A percentile compares a stretch with the other conserved stretches of the same genome.
These are phyloP conservation scores for Fusarium duplospermum DNA, from an alignment of 2,329 filamentous ascomycete species.

Conservation along the genomic window DNA sequence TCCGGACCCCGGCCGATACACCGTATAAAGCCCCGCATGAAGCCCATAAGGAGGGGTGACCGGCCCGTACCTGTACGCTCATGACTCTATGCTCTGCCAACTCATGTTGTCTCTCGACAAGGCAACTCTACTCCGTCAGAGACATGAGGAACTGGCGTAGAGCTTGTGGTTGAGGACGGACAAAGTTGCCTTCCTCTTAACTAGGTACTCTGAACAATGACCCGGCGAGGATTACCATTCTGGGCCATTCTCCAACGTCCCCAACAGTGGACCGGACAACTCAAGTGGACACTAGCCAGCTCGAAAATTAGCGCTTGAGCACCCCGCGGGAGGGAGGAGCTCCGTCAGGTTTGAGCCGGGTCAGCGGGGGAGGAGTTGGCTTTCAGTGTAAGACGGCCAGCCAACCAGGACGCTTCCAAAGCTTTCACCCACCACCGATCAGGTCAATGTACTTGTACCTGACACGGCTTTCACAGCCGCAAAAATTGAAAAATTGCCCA, in stretches of 20 bases:
- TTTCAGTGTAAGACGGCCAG: not conserved
- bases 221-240: constrained; percentile 17
- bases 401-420: constrained; percentile 1
- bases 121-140: not conserved
- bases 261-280: constrained; percentile 1
- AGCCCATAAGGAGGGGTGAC: constrained; percentile 5
- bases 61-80: constrained; percentile 2
- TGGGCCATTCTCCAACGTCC: constrained; percentile 28
- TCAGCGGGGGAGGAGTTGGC: constrained; percentile 21
- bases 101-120: not conserved
- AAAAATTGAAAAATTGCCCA: not conserved
- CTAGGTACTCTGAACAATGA: not conserved
- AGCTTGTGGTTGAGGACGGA: not conserved
- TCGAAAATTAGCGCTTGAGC: constrained; percentile 16
- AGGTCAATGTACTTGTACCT: constrained; percentile 1
- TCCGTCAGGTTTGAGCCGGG: constrained; percentile 1
- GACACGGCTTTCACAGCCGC: not conserved
- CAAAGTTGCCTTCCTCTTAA: not conserved
- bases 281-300: constrained; percentile 1
- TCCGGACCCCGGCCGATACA: constrained; percentile 9
- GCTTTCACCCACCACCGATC: not conserved
- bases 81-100: not conserved
- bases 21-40: constrained; percentile 19
- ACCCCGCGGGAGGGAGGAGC: constrained; percentile 27
- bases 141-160: not conserved